Base-by-base conservation (phyloP, 1,284 basidiomycete genomes). In the Pisolithus thermaeus region DNA sequence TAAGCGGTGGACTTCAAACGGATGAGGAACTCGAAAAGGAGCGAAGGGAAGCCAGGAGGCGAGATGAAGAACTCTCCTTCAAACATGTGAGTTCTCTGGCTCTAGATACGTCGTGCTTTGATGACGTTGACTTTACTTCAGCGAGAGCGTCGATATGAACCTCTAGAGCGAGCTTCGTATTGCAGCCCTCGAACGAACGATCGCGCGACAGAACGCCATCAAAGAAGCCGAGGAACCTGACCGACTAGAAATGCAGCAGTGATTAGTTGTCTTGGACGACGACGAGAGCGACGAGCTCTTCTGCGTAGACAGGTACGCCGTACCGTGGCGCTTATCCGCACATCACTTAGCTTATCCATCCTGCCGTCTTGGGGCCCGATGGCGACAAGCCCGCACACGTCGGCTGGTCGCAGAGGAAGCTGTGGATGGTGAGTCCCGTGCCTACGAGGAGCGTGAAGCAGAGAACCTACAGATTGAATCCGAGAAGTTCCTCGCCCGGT, bases 211-310 rank as follows among this genome's bases (percentile, higher is more conserved):
- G 27, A 78, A 81, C 16, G 79, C 82, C 6, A 80, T 87, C 44
- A 79, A 76, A 40, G 89, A 92, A 50, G 79, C 82, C 4, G 87
- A 93, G 61, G 84, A 87, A 30, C 78, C 83, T 5, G 89, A 88
- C 60, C 74, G 80, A 14, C 62, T 81, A 14, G 83, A 87, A 62
- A 86, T 90, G 76, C 78, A 80, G 32, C 76, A 83, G 25, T 77
- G 87, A 4, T 71, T 94, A 23, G 85, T 87, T 53, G 70, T 85
- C 1, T 95, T 90, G 89, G 92, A 96, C 61, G 92, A 96, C 61
- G 92, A 95, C 56, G 89, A 92, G 63, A 87, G 87, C 57, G 88
- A 90, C 55, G 92, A 94, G 58, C 62, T 83, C 25, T 95, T 91
- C 70, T 94, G 92, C 61, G 77, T 85, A 38, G 92, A 96, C 61